Conservation (phyloP, 305 asterid genomes). For the Plantago lanceolata region DNA sequence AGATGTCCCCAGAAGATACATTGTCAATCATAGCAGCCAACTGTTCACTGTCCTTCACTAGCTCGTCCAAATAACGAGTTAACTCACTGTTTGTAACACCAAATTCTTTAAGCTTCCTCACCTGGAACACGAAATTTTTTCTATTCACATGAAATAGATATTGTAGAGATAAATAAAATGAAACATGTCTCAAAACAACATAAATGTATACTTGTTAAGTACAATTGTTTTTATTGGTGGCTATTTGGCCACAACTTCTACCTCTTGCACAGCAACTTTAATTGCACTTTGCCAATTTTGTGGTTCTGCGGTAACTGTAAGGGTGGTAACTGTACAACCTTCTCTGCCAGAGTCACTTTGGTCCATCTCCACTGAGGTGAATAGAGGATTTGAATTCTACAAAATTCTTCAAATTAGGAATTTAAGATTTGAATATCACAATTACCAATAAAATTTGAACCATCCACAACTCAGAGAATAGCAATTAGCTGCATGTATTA, state of each 20-base stretch:
- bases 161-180: constrained; percentile 12
- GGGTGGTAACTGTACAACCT: constrained; percentile 98
- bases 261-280: constrained; percentile 99
- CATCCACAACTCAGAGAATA: constrained; percentile 7
- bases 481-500: no score
- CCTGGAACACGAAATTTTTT: constrained; percentile 42
- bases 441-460: constrained; percentile 7
- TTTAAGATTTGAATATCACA: constrained; percentile 21
- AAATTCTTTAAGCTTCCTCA: constrained; percentile 94
- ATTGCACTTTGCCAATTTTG: constrained; percentile 91
- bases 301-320: constrained; percentile 94
- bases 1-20: constrained; percentile 92
- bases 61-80: constrained; percentile 90
- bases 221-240: not conserved
- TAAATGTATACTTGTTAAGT: constrained; percentile 9
- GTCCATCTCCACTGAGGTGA: constrained; percentile 95
- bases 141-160: constrained; percentile 18
- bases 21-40: constrained; percentile 98
- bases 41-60: constrained; percentile 94
- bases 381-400: constrained; percentile 98
- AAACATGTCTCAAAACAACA: constrained; percentile 11
- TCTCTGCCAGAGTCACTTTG: constrained; percentile 99
- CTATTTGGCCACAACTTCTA: constrained; percentile 14
- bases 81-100: constrained; percentile 99
- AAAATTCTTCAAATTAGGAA: constrained; percentile 35